Base-by-base conservation (phyloP, 1,284 basidiomycete genomes). In the Malassezia brasiliensis region DNA sequence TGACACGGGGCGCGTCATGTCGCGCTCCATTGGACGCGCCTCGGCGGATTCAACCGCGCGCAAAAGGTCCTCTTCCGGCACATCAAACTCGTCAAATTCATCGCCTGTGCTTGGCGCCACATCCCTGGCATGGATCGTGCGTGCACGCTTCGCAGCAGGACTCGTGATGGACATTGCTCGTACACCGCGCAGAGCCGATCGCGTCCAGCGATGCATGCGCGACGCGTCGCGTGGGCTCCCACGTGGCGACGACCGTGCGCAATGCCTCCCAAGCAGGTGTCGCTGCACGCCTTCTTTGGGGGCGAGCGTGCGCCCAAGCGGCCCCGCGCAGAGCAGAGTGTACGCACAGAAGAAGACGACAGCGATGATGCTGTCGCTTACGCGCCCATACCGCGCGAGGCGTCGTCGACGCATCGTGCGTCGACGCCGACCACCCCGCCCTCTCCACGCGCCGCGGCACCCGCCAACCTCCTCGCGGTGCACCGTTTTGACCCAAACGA, bases 31-130 rank as follows among this genome's bases (percentile, higher is more conserved):
- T 10, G 2, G 36, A 14, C 15, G 22, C n/a, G 50, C 48, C 35
- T 69, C 67, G 32, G 53, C 51, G 22, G 60, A 51, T 31, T 67
- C 55, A 8, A 62, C 54, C 15, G 67, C 67, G n/a, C 55, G 60
- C 11, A 69, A 19, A 35, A 69, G 56, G 19, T 64, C 65, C 32
- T 63, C 49, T 5, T 65, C 62, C 47, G 62, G 61, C 3, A 62
- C 40, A 38, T 61, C 63, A 10, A 57, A 54, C 11, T 44, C 38
- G 38, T 65, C 66, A 47, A 66, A 64, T 10, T 68, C 65, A 17
- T 68, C 64, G 7, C 37, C 2, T 14, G 4, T 5, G n/a, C 17
- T 38, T 5, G 10, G 14, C 12, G 25, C 42, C 14, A n/a, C 30
- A 10, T 36, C 10, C 11, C n/a, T 32, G 7, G 20, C 37, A 17